Percentiles rank a stretch among this genome's conserved stretches.
Evolutionary conservation across 225 moss, liverwort and hornwort genomes (phyloP).

Genomic region (Physcomitrium patens): DNA sequence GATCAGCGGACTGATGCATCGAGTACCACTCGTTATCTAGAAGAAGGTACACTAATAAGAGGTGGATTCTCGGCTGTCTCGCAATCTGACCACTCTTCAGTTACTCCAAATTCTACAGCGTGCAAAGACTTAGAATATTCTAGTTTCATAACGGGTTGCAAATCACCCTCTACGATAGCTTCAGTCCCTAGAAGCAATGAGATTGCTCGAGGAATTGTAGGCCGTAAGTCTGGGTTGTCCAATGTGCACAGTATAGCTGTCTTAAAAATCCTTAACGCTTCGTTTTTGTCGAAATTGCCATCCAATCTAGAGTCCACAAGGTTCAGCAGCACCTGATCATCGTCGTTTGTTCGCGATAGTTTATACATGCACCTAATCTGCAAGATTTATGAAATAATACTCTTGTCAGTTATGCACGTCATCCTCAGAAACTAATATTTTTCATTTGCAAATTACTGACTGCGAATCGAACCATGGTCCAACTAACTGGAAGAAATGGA

Average conservation of each 20-base stretch:
- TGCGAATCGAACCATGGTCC: not conserved
- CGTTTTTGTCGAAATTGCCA: constrained; percentile 40
- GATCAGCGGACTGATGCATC: not conserved
- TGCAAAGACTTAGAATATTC: constrained; percentile 37
- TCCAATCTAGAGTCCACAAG: constrained; percentile 54
- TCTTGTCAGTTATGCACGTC: not conserved
- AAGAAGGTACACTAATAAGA: not conserved
- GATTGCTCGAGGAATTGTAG: constrained; percentile 40
- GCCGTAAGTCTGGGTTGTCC: constrained; percentile 57
- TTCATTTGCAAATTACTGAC: not conserved
- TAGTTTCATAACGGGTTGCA: constrained; percentile 34
- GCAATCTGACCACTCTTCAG: constrained; percentile 45
- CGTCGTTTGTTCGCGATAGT: constrained; percentile 30
- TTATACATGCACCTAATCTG: constrained; percentile 57
- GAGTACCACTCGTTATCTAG: not conserved
- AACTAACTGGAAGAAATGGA: not conserved
- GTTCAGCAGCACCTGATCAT: constrained; percentile 39
- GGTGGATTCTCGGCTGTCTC: constrained; percentile 3
- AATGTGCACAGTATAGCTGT: constrained; percentile 53
- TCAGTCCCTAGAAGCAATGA: constrained; percentile 48
- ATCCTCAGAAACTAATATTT: not conserved
- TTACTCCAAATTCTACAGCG: constrained; percentile 36
- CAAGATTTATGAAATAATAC: not conserved
- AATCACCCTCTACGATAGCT: constrained; percentile 35
- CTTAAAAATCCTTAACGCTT: constrained; percentile 44